A percentile compares a stretch with the other conserved stretches of the same genome.
Conservation (phyloP, 352 stramenopile species). For the Globisporangium lucens region DNA sequence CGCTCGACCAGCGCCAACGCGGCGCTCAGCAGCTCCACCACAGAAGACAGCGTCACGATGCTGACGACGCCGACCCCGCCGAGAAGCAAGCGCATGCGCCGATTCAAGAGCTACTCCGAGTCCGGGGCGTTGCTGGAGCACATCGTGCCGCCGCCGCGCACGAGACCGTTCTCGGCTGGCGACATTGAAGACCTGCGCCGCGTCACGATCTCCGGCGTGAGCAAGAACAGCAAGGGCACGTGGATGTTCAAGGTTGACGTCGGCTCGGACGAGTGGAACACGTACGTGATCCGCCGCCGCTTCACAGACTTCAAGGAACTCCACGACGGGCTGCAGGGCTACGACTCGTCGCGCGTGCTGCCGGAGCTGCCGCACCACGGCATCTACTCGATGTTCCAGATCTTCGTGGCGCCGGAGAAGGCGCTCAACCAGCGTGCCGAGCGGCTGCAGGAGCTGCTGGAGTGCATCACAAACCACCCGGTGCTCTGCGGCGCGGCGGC, state of each 20-base stretch:
- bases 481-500: conserved; percentile 33
- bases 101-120: conserved; percentile 70
- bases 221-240: conserved; percentile 59
- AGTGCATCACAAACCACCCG: conserved; percentile 57
- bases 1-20: conserved; percentile 17
- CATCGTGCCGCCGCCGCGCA: conserved; percentile 22
- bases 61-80: conserved; percentile 14
- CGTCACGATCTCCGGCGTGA: conserved; percentile 65
- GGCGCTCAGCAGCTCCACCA: neutral
- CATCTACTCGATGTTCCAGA: conserved; percentile 61
- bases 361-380: conserved; percentile 61
- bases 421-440: conserved; percentile 48
- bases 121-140: conserved; percentile 48
- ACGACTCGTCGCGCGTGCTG: conserved; percentile 22
- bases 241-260: conserved; percentile 82
- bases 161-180: conserved; percentile 54
- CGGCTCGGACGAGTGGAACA: conserved; percentile 44
- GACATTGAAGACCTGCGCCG: conserved; percentile 43
- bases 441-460: conserved; percentile 51
- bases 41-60: conserved; percentile 20
- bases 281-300: conserved; percentile 65
- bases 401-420: conserved; percentile 62
- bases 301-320: conserved; percentile 77
- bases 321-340: conserved; percentile 46
- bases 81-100: conserved; percentile 22